A percentile compares a stretch with the other conserved stretches of the same genome.
phyloP scores from a whole-genome alignment of 495 filamentous ascomycete species.

The Aspergillus sclerotiicarbonarius region DNA sequence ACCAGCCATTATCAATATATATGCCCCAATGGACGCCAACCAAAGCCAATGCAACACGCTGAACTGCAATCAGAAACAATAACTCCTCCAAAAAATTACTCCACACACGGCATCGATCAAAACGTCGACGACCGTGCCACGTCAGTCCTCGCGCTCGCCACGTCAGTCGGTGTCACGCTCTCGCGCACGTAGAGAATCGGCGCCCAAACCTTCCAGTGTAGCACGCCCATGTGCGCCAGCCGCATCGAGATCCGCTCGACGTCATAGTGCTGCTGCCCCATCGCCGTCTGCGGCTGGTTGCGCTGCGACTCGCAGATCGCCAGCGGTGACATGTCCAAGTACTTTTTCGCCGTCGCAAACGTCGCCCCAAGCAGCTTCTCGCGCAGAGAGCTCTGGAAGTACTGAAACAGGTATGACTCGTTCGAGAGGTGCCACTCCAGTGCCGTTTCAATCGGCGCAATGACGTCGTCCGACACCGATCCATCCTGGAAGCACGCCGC shows the following conservation, averaged over 20 bases:
- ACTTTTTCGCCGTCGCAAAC: slow-evolving; percentile 32
- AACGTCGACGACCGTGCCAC: slow-evolving; percentile 11
- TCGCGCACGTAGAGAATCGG: slow-evolving; percentile 60
- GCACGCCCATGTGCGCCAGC: slow-evolving; percentile 71
- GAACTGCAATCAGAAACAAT: slow-evolving; percentile 29
- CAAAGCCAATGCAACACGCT: slow-evolving; percentile 36
- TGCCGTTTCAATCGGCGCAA: slow-evolving; percentile 34
- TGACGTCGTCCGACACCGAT: slow-evolving; percentile 40
- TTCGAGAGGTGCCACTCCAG: slow-evolving; percentile 40
- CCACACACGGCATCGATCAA: background rate
- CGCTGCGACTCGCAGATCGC: slow-evolving; percentile 49
- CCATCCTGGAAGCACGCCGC: slow-evolving; percentile 30
- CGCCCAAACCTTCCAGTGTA: slow-evolving; percentile 89
- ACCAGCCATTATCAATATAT: slow-evolving; percentile 6
- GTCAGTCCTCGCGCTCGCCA: slow-evolving; percentile 17
- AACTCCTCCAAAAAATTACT: slow-evolving; percentile 9
- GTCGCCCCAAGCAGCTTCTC: slow-evolving; percentile 38
- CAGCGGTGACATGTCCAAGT: slow-evolving; percentile 42
- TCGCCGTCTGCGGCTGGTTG: slow-evolving; percentile 21
- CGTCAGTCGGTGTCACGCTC: slow-evolving; percentile 28
- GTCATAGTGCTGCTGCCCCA: slow-evolving; percentile 41
- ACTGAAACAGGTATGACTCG: slow-evolving; percentile 35
- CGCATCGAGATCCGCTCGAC: slow-evolving; percentile 68
- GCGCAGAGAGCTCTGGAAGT: slow-evolving; percentile 33
- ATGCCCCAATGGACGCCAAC: slow-evolving; percentile 20